These are phyloP conservation scores for Buxus sempervirens DNA, from an alignment of 164 flowering plant genomes.

Conservation along the genomic window DNA sequence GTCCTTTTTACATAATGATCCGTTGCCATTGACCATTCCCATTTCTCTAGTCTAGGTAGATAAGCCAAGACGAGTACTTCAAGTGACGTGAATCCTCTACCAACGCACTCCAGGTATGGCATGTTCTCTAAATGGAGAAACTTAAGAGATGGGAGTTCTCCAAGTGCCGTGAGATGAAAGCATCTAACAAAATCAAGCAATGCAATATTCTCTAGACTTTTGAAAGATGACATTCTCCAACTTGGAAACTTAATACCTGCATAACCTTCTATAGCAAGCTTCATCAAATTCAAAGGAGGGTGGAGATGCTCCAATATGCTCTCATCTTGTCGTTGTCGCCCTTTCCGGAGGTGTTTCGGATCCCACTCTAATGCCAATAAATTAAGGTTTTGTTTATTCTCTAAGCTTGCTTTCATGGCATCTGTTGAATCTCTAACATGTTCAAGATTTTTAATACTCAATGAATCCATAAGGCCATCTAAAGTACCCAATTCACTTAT, in stretches of 20 bases:
- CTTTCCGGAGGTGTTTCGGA: no score
- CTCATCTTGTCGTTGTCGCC: not conserved
- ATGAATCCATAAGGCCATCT: not conserved
- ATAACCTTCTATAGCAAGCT: constrained; percentile 13
- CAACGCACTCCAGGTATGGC: constrained; percentile 13
- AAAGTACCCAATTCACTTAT: not conserved
- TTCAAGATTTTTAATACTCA: constrained; percentile 3
- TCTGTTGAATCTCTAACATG: not conserved
- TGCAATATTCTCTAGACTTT: constrained; percentile 5
- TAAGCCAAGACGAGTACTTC: constrained; percentile 2
- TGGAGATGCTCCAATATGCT: constrained; percentile 14
- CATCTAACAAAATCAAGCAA: constrained; percentile 22
- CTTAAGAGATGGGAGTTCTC: constrained; percentile 19
- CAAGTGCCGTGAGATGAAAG: constrained; percentile 15
- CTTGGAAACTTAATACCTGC: constrained; percentile 18
- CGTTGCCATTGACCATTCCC: constrained; percentile 10
- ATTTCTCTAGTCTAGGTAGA: constrained; percentile 10
- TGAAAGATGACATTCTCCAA: constrained; percentile 16
- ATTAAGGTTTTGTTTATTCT: not conserved
- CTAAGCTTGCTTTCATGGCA: constrained; percentile 4
- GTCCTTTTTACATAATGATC: not conserved
- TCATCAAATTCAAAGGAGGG: constrained; percentile 22
- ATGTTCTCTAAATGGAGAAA: constrained; percentile 10
- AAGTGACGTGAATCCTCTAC: not conserved
- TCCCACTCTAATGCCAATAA: not conserved